A percentile compares a stretch with the other conserved stretches of the same genome.
Evolutionary conservation across 148 eudicot genomes (phyloP).

Genomic region (Rhododendron williamsianum): DNA sequence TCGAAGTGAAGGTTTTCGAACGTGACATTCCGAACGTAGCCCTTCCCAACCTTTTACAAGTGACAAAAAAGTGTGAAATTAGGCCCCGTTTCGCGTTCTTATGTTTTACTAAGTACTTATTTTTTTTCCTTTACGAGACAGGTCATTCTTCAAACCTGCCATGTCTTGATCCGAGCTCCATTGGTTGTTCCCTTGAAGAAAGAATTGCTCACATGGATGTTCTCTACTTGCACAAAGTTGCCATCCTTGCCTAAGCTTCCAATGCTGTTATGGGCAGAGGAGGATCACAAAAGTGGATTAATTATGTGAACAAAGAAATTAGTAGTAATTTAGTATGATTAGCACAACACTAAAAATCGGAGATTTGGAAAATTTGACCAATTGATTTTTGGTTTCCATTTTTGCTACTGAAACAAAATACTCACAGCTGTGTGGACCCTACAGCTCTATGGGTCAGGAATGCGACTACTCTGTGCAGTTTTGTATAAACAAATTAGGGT

Average conservation of each 20-base stretch:
- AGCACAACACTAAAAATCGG: neutral
- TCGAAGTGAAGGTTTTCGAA: conserved; percentile 38
- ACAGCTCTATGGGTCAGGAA: neutral
- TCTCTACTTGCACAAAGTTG: conserved; percentile 37
- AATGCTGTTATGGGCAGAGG: conserved; percentile 27
- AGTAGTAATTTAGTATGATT: neutral
- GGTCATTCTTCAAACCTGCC: conserved; percentile 31
- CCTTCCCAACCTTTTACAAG: conserved; percentile 40
- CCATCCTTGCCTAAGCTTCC: conserved; percentile 64
- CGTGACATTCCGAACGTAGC: conserved; percentile 35
- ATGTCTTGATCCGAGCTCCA: conserved; percentile 74
- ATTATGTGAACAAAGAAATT: neutral
- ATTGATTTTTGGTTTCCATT: neutral
- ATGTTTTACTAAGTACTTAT: too few relatives aligned
- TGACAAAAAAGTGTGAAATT: neutral
- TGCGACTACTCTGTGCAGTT: too few relatives aligned
- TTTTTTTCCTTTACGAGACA: too few relatives aligned
- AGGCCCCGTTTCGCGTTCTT: too few relatives aligned
- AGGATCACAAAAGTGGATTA: neutral
- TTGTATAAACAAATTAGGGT: too few relatives aligned
- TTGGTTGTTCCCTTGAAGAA: conserved; percentile 51
- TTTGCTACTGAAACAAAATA: neutral
- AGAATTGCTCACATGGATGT: conserved; percentile 38
- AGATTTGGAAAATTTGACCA: neutral
- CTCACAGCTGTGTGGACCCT: neutral